Percentiles rank a stretch among this genome's conserved stretches.
Evolutionary conservation across 768 basidiomycete species (phyloP).

Genomic region (Candolleomyces eurysporus): DNA sequence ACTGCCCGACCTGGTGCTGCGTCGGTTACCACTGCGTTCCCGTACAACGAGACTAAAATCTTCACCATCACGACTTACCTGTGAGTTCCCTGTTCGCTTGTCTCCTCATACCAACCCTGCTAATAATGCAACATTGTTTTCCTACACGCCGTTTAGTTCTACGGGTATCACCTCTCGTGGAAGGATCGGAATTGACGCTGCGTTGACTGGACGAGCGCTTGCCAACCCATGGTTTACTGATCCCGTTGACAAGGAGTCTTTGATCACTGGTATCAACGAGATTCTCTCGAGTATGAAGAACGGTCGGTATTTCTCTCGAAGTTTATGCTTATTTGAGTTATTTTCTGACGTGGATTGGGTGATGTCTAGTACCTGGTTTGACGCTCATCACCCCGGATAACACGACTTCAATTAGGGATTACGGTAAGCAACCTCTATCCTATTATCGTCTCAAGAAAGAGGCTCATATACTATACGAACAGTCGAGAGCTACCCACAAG

Average conservation of each 20-base stretch:
- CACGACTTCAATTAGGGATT: slow-evolving; percentile 51
- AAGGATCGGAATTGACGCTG: slow-evolving; percentile 56
- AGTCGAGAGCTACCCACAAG: slow-evolving; percentile 41
- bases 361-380: slow-evolving; percentile 42
- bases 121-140: background rate
- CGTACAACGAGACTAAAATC: slow-evolving; percentile 44
- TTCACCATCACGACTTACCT: slow-evolving; percentile 65
- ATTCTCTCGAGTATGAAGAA: slow-evolving; percentile 39
- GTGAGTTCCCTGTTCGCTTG: slow-evolving; percentile 24
- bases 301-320: slow-evolving; percentile 28
- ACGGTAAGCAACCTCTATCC: slow-evolving; percentile 34
- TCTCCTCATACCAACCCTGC: slow-evolving; percentile 2
- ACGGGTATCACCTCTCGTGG: slow-evolving; percentile 61
- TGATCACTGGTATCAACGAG: slow-evolving; percentile 51
- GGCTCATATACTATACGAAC: background rate
- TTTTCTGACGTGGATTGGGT: slow-evolving; percentile 6
- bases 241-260: slow-evolving; percentile 50
- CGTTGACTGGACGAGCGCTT: slow-evolving; percentile 45
- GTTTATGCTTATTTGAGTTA: background rate
- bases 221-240: slow-evolving; percentile 60
- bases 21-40: slow-evolving; percentile 43
- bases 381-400: slow-evolving; percentile 61
- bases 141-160: slow-evolving; percentile 32
- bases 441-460: too few relatives aligned
- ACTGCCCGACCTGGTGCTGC: slow-evolving; percentile 62